Base-by-base conservation (phyloP, 208 protist species). In the Crithidia fasciculata region DNA sequence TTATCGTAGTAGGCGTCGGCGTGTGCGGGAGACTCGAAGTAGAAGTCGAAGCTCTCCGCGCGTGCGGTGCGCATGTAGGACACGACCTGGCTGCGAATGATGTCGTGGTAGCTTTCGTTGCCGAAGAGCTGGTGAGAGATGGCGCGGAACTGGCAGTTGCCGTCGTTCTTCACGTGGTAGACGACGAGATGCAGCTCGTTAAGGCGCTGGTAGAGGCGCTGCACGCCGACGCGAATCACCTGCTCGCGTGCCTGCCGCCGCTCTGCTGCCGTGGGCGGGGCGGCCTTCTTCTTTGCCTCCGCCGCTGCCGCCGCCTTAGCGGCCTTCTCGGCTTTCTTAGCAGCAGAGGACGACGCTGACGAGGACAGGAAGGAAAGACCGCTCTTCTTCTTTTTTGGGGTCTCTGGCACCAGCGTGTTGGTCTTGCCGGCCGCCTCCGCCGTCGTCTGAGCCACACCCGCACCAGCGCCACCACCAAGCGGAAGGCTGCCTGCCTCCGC, bases 101-200 rank as follows among this genome's bases (percentile, higher is more conserved):
- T 72, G 57, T 96, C 88, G 70, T 95, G 89, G 77, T 91, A 93
- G 44, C 89, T 76, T 76, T 97, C 85, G 37, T 87, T 86, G 54
- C 93, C 88, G 18, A 94, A 81, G 39, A 97, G 74, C 65, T 97
- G 93, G n/a, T 95, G 87, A 3, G 91, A 80, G 72, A 97, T 84
- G 64, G 91, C 85, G 45, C 91, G 85, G 74, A 97, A 97, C 69
- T 95, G 91, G 65, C 93, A 97, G 75, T 97, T 97, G 50, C 93
- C 93, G 71, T 97, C 93, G 76, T 92, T 85, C 40, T 84, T 83
- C 18, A 96, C 82, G 57, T 73, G 80, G 65, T 87, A 76, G 19
- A 87, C 61, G 16, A 82, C 59, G 15, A 96, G 80, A 53, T 83
- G 70, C 19, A 96, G 74, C 40, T 90, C 76, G 60, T 77, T 81